Evolutionary conservation across 306 rosid genomes (phyloP).

Genomic region (Cicer bijugum): DNA sequence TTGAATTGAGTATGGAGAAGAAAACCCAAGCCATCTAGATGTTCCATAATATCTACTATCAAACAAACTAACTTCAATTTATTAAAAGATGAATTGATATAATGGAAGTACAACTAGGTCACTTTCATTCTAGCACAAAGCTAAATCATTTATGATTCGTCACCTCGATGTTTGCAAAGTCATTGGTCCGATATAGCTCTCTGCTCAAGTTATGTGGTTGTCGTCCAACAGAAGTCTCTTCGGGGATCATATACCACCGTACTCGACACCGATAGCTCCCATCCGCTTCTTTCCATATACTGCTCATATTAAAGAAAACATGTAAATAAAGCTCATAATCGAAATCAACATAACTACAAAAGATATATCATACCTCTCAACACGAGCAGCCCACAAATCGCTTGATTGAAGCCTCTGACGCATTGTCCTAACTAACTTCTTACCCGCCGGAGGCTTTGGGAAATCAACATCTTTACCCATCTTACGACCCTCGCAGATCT

Average conservation of each 20-base stretch:
- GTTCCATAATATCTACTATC: constrained; percentile 6
- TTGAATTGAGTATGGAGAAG: neutral
- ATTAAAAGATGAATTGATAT: neutral
- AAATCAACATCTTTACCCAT: constrained; percentile 59
- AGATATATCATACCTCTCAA: constrained; percentile 57
- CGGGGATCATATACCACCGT: constrained; percentile 86
- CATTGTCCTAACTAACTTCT: constrained; percentile 67
- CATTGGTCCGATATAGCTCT: constrained; percentile 85
- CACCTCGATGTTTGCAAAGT: constrained; percentile 88
- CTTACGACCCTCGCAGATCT: constrained; percentile 70
- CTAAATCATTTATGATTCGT: constrained; percentile 23
- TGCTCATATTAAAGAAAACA: constrained; percentile 45
- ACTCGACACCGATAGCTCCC: constrained; percentile 74
- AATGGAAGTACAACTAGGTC: constrained; percentile 22
- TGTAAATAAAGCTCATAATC: constrained; percentile 2
- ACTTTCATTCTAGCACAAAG: constrained; percentile 28
- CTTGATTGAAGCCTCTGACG: constrained; percentile 88
- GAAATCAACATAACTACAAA: constrained; percentile 1
- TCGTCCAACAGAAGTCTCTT: constrained; percentile 86
- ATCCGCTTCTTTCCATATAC: constrained; percentile 83
- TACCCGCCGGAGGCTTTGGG: constrained; percentile 71
- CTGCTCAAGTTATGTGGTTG: constrained; percentile 87
- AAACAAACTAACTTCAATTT: constrained; percentile 26
- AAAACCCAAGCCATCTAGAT: constrained; percentile 13
- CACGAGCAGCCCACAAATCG: constrained; percentile 83